Percentiles rank a stretch among this genome's conserved stretches.
phyloP scores from a whole-genome alignment of 345 rosid species.

The Linum trigynum region DNA sequence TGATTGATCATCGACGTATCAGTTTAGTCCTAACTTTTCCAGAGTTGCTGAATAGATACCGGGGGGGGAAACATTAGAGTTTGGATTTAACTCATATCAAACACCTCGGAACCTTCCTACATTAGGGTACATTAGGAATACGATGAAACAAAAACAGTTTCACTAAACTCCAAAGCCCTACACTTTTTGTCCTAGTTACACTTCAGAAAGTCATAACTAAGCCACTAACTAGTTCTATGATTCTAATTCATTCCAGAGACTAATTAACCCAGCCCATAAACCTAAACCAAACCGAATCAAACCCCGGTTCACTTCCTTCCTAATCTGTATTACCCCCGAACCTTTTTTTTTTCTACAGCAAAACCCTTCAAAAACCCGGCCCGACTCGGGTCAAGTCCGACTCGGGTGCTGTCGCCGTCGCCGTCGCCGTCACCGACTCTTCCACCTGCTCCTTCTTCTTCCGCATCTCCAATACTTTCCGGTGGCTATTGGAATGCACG shows the following conservation, averaged over 20 bases:
- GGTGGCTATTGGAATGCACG: slow-evolving; percentile 78
- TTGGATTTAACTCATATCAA: no score
- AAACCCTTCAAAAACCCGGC: slow-evolving; percentile 24
- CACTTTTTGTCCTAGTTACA: no score
- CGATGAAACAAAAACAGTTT: no score
- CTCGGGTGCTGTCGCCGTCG: slow-evolving; percentile 9
- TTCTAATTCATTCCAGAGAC: not conserved
- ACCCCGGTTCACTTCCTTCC: not conserved
- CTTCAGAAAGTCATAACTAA: no score
- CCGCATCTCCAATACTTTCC: slow-evolving; percentile 82
- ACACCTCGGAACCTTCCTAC: no score
- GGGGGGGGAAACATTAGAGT: no score
- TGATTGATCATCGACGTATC: no score
- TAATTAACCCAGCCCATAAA: not conserved
- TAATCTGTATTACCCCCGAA: not conserved
- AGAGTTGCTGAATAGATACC: no score
- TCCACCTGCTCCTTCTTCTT: slow-evolving; percentile 43
- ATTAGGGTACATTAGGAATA: no score
- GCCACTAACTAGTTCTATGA: no score
- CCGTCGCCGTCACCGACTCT: not conserved
- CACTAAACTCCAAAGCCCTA: no score
- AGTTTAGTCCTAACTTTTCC: no score
- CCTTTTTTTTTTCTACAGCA: not conserved
- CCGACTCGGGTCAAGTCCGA: slow-evolving; percentile 16
- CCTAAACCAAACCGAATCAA: not conserved